Percentiles rank a stretch among this genome's conserved stretches.
Evolutionary conservation across 108 stramenopile species (phyloP).

Genomic region (Fragilaria radians): DNA sequence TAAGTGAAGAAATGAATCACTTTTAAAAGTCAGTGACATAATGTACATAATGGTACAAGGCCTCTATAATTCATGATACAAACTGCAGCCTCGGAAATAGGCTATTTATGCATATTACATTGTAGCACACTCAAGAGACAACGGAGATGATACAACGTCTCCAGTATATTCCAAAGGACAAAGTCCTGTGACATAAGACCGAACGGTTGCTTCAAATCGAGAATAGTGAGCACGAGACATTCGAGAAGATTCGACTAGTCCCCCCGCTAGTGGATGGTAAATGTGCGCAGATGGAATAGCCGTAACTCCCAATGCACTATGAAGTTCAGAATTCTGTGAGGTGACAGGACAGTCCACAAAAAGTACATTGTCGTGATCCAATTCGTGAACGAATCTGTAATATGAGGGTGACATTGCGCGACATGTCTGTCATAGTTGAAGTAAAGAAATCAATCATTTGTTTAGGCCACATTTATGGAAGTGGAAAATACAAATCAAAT

Average conservation of each 20-base stretch:
- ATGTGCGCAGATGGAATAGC: conserved; percentile 65
- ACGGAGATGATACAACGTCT: too few species aligned
- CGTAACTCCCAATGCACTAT: conserved; percentile 58
- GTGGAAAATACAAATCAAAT: background rate
- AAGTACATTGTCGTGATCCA: conserved; percentile 37
- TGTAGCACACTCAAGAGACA: too few species aligned
- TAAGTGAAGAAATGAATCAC: too few species aligned
- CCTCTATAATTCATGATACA: too few species aligned
- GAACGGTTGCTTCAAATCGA: background rate
- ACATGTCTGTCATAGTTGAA: conserved; percentile 5
- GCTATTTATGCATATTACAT: too few species aligned
- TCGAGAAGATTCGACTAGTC: conserved; percentile 15
- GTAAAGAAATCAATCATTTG: background rate
- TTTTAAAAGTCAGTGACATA: too few species aligned
- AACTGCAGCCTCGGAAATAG: too few species aligned
- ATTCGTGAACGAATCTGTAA: conserved; percentile 30
- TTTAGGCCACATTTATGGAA: background rate
- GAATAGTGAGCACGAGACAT: background rate
- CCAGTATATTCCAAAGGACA: too few species aligned
- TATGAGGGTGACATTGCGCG: conserved; percentile 38
- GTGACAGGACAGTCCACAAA: conserved; percentile 69
- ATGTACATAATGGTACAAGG: too few species aligned
- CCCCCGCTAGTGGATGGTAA: conserved; percentile 56
- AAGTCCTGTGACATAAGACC: background rate
- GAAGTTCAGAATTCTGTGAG: conserved; percentile 57